Conservation (phyloP, 371 early-diverging fungal genomes). For the Fennellomyces sp. region DNA sequence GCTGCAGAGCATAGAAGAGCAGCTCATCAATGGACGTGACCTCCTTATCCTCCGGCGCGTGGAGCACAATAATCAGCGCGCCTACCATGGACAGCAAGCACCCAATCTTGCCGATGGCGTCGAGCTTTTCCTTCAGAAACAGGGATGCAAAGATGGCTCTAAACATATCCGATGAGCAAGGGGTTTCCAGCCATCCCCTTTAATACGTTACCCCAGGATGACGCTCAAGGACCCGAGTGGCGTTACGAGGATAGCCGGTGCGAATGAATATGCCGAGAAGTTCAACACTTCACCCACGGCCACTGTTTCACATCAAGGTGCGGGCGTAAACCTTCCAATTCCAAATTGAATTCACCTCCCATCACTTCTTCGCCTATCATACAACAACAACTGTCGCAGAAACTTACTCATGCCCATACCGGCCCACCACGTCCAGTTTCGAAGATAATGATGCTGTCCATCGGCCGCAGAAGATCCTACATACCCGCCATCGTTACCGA, state of each 20-base stretch:
- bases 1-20: conserved; percentile 70
- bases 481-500: neutral
- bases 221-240: conserved; percentile 90
- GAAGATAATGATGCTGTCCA: conserved; percentile 70
- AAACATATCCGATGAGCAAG: neutral
- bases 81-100: conserved; percentile 90
- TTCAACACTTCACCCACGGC: conserved; percentile 89
- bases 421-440: conserved; percentile 88
- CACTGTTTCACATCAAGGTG: conserved; percentile 53
- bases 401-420: conserved; percentile 83
- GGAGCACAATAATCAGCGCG: conserved; percentile 84
- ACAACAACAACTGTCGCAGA: neutral
- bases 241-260: conserved; percentile 92
- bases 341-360: neutral
- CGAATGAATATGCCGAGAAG: conserved; percentile 92
- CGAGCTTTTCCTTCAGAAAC: conserved; percentile 77
- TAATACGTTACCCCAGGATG: conserved; percentile 66
- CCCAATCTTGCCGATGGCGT: conserved; percentile 82
- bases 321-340: neutral
- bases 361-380: neutral
- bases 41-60: conserved; percentile 84
- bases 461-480: conserved; percentile 67
- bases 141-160: conserved; percentile 40
- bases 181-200: neutral
- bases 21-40: conserved; percentile 71